Conservation (phyloP, 75 land plant species). For the Selaginella moellendorffii region DNA sequence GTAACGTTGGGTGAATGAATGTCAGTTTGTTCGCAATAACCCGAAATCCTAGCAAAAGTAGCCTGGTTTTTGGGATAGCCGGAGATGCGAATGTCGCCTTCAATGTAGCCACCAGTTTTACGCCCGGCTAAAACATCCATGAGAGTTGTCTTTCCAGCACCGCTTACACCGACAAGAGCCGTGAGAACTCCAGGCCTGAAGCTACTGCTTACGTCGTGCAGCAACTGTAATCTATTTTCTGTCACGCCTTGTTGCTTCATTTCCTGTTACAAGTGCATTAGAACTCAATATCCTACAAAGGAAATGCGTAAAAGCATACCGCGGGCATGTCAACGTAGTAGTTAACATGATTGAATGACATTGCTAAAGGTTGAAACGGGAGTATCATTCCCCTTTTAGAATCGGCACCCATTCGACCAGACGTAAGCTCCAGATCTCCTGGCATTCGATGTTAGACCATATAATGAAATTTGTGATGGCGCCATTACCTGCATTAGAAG, state of each 20-base stretch:
- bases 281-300: too few species aligned
- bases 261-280: conserved; percentile 4
- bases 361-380: conserved; percentile 51
- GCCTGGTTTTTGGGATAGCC: conserved; percentile 20
- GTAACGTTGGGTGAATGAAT: conserved; percentile 19
- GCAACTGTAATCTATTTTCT: not conserved
- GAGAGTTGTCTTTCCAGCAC: conserved; percentile 4
- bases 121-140: conserved; percentile 27
- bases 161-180: conserved; percentile 6
- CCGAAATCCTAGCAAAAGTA: conserved; percentile 17
- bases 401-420: too few species aligned
- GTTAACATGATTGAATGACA: conserved; percentile 49
- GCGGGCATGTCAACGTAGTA: conserved; percentile 86
- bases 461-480: too few species aligned
- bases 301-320: too few species aligned
- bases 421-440: too few species aligned
- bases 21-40: conserved; percentile 19
- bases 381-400: conserved; percentile 46
- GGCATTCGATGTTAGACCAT: too few species aligned
- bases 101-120: conserved; percentile 27
- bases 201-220: not conserved
- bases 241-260: conserved; percentile 5
- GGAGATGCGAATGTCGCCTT: conserved; percentile 19
- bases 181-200: conserved; percentile 6
- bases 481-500: not conserved